phyloP scores from a whole-genome alignment of 192 early-diverging fungal genomes.

The Coemansia javaensis region DNA sequence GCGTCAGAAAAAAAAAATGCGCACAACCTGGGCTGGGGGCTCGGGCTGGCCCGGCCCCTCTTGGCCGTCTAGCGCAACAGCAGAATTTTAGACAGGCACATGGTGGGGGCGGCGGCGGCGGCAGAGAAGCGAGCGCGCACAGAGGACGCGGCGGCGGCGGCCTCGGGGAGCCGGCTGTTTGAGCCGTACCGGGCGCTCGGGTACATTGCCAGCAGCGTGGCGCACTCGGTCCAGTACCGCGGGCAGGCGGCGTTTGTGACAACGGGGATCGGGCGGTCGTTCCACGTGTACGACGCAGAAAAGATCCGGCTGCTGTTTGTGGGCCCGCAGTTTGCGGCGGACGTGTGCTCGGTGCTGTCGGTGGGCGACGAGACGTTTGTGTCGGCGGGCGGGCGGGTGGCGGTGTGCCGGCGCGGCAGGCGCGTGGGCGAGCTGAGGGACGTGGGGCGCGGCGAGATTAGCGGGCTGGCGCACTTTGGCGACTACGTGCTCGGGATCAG shows the following conservation, averaged over 20 bases:
- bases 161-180: conserved; percentile 56
- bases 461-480: conserved; percentile 68
- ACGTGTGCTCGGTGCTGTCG: conserved; percentile 69
- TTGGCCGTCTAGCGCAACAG: too few species aligned
- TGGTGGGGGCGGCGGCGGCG: conserved; percentile 1
- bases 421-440: conserved; percentile 12
- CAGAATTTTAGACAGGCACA: too few species aligned
- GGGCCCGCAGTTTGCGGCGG: conserved; percentile 59
- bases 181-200: conserved; percentile 89
- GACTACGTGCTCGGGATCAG: conserved; percentile 69
- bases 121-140: conserved; percentile 28
- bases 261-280: conserved; percentile 81
- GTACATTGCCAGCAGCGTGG: conserved; percentile 76
- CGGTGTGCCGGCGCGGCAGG: conserved; percentile 60
- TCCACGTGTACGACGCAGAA: conserved; percentile 81
- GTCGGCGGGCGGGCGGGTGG: conserved; percentile 60
- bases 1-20: too few species aligned
- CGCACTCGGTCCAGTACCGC: conserved; percentile 72
- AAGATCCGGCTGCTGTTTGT: conserved; percentile 79
- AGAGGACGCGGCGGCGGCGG: neutral
- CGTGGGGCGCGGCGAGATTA: conserved; percentile 47
- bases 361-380: conserved; percentile 69
- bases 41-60: too few species aligned
- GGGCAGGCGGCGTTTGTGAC: conserved; percentile 78
- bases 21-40: too few species aligned